These are phyloP conservation scores for Magnolia changhungtana DNA, from an alignment of 164 flowering plant genomes.

Conservation along the genomic window DNA sequence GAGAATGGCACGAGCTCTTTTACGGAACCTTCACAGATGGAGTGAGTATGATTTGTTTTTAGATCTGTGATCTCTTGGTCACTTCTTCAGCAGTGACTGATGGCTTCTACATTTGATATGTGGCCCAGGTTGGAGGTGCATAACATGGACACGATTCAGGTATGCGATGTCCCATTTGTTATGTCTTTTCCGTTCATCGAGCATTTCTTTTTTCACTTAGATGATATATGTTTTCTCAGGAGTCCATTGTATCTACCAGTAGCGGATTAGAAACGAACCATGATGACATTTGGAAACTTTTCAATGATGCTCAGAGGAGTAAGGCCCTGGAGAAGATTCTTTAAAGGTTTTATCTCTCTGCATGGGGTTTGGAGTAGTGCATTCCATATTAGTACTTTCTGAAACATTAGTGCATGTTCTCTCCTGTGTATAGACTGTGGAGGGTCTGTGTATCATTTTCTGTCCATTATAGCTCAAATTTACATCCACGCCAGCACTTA, in stretches of 20 bases:
- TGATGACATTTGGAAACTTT: slow-evolving; percentile 59
- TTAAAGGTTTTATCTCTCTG: background rate
- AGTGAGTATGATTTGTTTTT: slow-evolving; percentile 20
- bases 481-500: no score
- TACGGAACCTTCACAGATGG: slow-evolving; percentile 12
- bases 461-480: no score
- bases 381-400: background rate
- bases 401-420: no score
- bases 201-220: background rate
- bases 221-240: slow-evolving; percentile 12
- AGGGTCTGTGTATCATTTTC: no score
- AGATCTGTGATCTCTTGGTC: background rate
- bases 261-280: slow-evolving; percentile 21
- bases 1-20: slow-evolving; percentile 23
- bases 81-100: background rate
- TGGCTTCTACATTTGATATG: background rate
- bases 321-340: slow-evolving; percentile 14
- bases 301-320: slow-evolving; percentile 76
- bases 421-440: no score
- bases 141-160: slow-evolving; percentile 27
- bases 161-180: slow-evolving; percentile 12
- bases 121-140: slow-evolving; percentile 35
- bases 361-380: background rate
- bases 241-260: slow-evolving; percentile 18
- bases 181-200: background rate